Evolutionary conservation across 2,329 filamentous ascomycete species (phyloP).

Genomic region (Colletotrichum incanum): DNA sequence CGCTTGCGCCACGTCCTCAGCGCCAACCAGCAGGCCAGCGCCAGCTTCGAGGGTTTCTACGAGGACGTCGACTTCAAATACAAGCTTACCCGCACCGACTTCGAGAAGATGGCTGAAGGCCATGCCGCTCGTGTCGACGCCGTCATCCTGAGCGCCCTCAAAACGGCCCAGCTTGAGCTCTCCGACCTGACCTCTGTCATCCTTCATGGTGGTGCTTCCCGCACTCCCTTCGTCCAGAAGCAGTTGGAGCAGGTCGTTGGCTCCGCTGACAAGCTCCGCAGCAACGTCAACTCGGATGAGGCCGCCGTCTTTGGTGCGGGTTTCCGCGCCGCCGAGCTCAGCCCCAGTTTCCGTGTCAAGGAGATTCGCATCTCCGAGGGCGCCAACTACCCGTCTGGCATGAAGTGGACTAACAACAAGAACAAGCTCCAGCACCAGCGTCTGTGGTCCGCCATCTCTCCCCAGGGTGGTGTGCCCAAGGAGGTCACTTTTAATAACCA

Average conservation of each 20-base stretch:
- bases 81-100: slow-evolving; percentile 84
- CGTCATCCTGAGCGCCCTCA: slow-evolving; percentile 82
- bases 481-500: slow-evolving; percentile 87
- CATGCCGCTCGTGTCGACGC: slow-evolving; percentile 78
- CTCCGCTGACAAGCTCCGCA: slow-evolving; percentile 83
- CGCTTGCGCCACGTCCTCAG: slow-evolving; percentile 90
- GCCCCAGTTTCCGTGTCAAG: slow-evolving; percentile 97
- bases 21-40: slow-evolving; percentile 85
- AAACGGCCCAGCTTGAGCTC: slow-evolving; percentile 79
- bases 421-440: slow-evolving; percentile 83
- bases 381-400: slow-evolving; percentile 79
- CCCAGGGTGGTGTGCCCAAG: slow-evolving; percentile 82
- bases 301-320: slow-evolving; percentile 95
- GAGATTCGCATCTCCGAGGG: slow-evolving; percentile 90
- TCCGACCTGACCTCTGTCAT: slow-evolving; percentile 90
- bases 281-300: slow-evolving; percentile 97
- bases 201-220: slow-evolving; percentile 89
- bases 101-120: slow-evolving; percentile 82
- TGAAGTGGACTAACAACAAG: slow-evolving; percentile 81
- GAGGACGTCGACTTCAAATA: slow-evolving; percentile 96
- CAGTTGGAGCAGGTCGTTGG: slow-evolving; percentile 84
- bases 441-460: slow-evolving; percentile 85
- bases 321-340: slow-evolving; percentile 93
- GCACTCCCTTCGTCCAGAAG: slow-evolving; percentile 95
- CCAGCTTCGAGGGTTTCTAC: slow-evolving; percentile 90